Base-by-base conservation (phyloP, 176 grass and related monocot species). In the Carex parvula region DNA sequence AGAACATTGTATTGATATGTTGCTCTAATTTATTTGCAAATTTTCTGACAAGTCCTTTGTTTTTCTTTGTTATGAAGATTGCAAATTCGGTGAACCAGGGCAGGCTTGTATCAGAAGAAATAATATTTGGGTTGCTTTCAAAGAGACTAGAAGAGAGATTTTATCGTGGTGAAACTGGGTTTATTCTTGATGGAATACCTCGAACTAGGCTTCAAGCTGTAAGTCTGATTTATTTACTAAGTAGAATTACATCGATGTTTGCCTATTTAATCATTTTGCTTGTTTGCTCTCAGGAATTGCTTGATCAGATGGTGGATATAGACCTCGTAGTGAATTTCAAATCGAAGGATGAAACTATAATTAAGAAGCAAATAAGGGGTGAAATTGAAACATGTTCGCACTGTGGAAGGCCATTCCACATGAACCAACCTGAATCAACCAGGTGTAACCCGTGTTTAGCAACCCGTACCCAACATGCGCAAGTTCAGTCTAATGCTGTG, bases 321-420 rank as follows among this genome's bases (percentile, higher is more conserved):
- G 90, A 99, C 63, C 77, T 99, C 69, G 93, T 95, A 84, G 86
- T 99, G 85, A 99, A 99, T 87, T 95, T 99, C 83, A 99, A 99
- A 89, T 99, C 87, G 21, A 84, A 84, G 22, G 91, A 92, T 63
- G 84, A 95, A 53, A 93, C 89, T 53, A 86, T 92, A 50, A 85
- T 95, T 88, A 99, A 95, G 85, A 90, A 89, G 65, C 84, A 88
- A 16, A 91, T 88, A 15, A 87, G 64, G 32, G 84, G 85, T 2
- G 86, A 90, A 29, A 89, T 90, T 17, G 88, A 87, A 33, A 89
- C 91, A 8, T 99, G 96, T 84, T 84, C 85, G 14, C 91, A 99
- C 32, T 99, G 93, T 84, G 89, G 93, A 26, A 92, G 90, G 71
- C 84, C 72, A 22, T 95, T 99, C 86, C 87, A 89, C 86, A 70